phyloP scores from a whole-genome alignment of 163 green algal genomes.

The Scenedesmus sp. region DNA sequence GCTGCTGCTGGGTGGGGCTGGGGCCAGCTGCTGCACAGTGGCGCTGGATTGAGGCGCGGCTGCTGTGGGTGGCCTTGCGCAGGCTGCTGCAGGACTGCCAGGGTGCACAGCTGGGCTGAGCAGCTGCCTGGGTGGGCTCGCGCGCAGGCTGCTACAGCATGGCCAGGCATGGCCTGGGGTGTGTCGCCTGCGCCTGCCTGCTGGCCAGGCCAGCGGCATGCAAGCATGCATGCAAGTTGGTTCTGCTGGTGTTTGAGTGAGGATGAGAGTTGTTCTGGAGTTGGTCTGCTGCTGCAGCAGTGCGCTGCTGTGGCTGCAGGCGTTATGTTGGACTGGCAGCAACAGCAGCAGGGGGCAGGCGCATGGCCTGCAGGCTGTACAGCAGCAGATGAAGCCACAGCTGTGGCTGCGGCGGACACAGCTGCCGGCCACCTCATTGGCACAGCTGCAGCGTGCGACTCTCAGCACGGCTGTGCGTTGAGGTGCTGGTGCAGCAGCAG shows the following conservation, averaged over 20 bases:
- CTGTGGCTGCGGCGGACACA: background rate
- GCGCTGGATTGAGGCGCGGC: too few relatives aligned
- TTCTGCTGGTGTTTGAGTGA: background rate
- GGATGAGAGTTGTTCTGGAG: background rate
- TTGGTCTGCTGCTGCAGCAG: background rate
- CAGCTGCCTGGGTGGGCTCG: too few relatives aligned
- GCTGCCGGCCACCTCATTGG: background rate
- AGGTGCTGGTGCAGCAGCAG: background rate
- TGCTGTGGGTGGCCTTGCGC: too few relatives aligned
- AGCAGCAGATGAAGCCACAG: constrained; percentile 16
- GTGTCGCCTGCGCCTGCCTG: background rate
- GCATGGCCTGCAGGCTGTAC: background rate
- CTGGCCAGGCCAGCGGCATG: too few relatives aligned
- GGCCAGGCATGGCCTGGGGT: background rate
- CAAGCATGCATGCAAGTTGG: background rate
- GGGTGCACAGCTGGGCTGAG: too few relatives aligned
- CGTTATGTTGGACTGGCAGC: background rate
- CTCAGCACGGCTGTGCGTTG: background rate
- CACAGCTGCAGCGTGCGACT: background rate
- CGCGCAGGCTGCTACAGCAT: background rate
- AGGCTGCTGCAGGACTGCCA: too few relatives aligned
- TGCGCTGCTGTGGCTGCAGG: background rate
- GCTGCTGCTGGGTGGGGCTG: too few relatives aligned
- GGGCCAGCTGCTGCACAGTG: too few relatives aligned
- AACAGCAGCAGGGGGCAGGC: background rate